These are phyloP conservation scores for Eutrema japonicum DNA, from an alignment of 345 rosid genomes.

Conservation along the genomic window DNA sequence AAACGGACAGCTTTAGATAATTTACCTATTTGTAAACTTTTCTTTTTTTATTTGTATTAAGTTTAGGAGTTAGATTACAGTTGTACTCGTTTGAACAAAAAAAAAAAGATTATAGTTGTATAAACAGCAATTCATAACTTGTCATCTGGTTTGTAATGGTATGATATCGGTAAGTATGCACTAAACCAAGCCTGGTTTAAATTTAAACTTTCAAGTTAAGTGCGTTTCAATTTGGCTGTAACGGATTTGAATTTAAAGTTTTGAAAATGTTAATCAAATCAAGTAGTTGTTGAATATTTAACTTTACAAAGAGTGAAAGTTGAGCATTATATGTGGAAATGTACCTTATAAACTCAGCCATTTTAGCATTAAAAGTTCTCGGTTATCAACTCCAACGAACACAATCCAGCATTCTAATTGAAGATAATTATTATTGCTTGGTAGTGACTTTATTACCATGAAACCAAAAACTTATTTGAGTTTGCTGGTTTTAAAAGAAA, in stretches of 20 bases:
- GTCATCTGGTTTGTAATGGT: neutral
- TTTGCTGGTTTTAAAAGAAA: no score
- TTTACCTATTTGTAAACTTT: no score
- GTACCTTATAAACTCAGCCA: conserved; percentile 20
- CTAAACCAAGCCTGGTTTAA: neutral
- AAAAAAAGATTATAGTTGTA: no score
- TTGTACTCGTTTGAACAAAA: no score
- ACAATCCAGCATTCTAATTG: no score
- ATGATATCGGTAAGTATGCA: neutral
- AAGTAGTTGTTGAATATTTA: conserved; percentile 13
- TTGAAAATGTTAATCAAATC: neutral
- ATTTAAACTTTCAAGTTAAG: neutral
- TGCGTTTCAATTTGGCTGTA: neutral
- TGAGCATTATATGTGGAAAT: neutral
- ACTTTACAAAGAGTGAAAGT: conserved; percentile 7
- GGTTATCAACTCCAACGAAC: neutral
- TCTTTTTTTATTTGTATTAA: no score
- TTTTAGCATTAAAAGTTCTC: neutral
- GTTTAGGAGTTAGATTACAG: no score
- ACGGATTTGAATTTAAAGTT: neutral
- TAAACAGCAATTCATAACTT: neutral
- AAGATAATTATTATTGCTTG: no score
- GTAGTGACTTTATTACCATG: no score
- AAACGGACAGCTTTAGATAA: no score
- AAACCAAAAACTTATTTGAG: no score